Base-by-base conservation (phyloP, 2,329 filamentous ascomycete species). In the Paecilomyces dactylethromorphus region DNA sequence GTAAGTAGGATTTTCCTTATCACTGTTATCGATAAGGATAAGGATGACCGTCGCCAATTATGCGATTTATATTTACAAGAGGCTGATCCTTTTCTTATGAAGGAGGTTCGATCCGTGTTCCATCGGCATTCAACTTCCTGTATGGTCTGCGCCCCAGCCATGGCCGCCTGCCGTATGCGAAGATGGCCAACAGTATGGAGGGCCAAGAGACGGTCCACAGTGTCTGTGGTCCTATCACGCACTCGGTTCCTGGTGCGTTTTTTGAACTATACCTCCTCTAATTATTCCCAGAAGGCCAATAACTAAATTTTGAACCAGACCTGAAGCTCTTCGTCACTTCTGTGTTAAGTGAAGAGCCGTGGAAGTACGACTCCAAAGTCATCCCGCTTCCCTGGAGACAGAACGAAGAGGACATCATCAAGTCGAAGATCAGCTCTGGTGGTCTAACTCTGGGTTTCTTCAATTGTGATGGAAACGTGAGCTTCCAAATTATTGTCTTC, bases 31-130 rank as follows among this genome's bases (percentile, higher is more conserved):
- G 39, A 45, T 45, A 45, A 18, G 10, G 39, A 45, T 21, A n/a
- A 18, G 15, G n/a, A 45, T 45, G n/a, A n/a, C n/a, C 35, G n/a
- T 45, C n/a, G 39, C 39, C 21, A 29, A 52, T 29, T 52, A 52
- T 52, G 50, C 39, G n/a, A 45, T 18, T 45, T n/a, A 18, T 10
- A 45, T 18, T 18, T n/a, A 21, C 39, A 45, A 26, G 39, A 39
- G 18, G 45, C 32, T 51, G 26, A 24, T n/a, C 39, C 3, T 45
- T 45, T 39, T 18, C 6, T 21, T 3, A 13, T 6, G 21, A 18
- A 21, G 77, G 74, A 0, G 78, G 78, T 6, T 76, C 74, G 7
- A 72, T 80, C 22, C 69, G 78, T 3, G 70, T 75, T 4, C 78
- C 77, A 0, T 72, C 77, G 0, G 71, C 71, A 0, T 76, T 74